A percentile compares a stretch with the other conserved stretches of the same genome.
phyloP scores from a whole-genome alignment of 805 yeast species.

The Ogataea corticis region DNA sequence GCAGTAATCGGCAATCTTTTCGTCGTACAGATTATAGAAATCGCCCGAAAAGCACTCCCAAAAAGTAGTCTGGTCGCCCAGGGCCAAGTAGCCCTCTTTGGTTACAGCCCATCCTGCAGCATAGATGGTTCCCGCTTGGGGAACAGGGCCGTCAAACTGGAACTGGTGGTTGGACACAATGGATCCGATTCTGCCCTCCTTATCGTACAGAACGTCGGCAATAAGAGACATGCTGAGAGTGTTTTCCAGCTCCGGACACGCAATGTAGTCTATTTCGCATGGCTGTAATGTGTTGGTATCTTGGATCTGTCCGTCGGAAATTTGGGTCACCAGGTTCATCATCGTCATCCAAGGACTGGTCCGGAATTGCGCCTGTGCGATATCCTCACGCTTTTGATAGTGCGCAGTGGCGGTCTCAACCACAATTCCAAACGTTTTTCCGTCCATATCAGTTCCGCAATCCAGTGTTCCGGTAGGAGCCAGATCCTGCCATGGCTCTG shows the following conservation, averaged over 20 bases:
- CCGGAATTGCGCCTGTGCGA: constrained; percentile 1
- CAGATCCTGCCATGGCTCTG: constrained; percentile 2
- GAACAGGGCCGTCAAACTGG: constrained; percentile 4
- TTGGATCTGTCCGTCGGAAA: constrained; percentile 2
- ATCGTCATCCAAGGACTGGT: constrained; percentile 5
- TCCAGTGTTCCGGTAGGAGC: not conserved
- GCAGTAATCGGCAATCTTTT: constrained; percentile 3
- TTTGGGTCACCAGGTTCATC: constrained; percentile 4
- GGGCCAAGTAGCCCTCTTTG: constrained; percentile 2
- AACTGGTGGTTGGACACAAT: constrained; percentile 3
- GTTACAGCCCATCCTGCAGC: constrained; percentile 5
- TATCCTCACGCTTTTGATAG: not conserved
- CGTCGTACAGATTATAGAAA: constrained; percentile 2
- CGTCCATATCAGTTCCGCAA: not conserved
- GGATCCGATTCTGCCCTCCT: constrained; percentile 4
- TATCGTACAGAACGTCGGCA: constrained; percentile 3
- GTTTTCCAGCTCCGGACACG: constrained; percentile 2
- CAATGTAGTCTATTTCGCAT: constrained; percentile 1
- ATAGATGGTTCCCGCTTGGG: constrained; percentile 3
- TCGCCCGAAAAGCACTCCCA: constrained; percentile 2
- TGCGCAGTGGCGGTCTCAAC: not conserved
- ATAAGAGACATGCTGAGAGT: constrained; percentile 3
- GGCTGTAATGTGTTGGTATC: constrained; percentile 4
- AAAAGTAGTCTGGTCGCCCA: not conserved
- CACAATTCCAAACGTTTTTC: constrained; percentile 1